These are phyloP conservation scores for Rosa lucieae DNA, from an alignment of 306 rosid genomes.

Conservation along the genomic window DNA sequence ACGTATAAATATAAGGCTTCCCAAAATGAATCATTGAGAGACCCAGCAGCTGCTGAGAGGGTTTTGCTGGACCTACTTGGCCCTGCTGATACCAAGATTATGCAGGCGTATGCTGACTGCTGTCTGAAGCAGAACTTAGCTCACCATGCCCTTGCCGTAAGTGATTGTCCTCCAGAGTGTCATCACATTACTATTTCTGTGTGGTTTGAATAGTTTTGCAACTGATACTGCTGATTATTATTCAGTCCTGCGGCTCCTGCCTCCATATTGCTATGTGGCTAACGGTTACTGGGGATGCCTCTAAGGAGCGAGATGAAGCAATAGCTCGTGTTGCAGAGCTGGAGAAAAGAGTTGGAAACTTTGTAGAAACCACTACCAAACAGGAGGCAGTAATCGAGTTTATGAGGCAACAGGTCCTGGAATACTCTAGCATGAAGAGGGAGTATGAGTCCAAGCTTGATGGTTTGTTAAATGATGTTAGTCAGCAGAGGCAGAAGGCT, in stretches of 20 bases:
- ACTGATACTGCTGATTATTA: not conserved
- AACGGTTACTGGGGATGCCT: not conserved
- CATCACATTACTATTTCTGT: not conserved
- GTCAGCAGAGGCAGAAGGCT: slow-evolving; percentile 1
- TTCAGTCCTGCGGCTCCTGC: not conserved
- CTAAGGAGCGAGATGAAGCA: not conserved
- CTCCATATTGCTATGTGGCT: slow-evolving; percentile 13
- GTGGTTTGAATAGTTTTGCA: not conserved
- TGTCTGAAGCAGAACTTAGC: slow-evolving; percentile 2
- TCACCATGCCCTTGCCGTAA: slow-evolving; percentile 8
- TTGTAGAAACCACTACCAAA: not conserved
- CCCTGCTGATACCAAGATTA: slow-evolving; percentile 8
- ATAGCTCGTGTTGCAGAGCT: not conserved
- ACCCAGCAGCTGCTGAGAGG: slow-evolving; percentile 7
- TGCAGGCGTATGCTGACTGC: slow-evolving; percentile 5
- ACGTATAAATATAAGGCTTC: not conserved
- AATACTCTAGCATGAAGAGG: not conserved
- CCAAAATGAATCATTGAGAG: not conserved
- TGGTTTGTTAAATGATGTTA: not conserved
- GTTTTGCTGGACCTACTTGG: slow-evolving; percentile 10
- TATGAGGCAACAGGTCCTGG: not conserved
- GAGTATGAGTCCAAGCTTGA: not conserved
- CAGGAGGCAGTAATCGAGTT: not conserved
- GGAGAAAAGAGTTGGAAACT: not conserved
- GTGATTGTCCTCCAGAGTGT: slow-evolving; percentile 7